A percentile compares a stretch with the other conserved stretches of the same genome.
These are phyloP conservation scores for Tulasnella sp. DNA, from an alignment of 768 basidiomycete species.

Conservation along the genomic window DNA sequence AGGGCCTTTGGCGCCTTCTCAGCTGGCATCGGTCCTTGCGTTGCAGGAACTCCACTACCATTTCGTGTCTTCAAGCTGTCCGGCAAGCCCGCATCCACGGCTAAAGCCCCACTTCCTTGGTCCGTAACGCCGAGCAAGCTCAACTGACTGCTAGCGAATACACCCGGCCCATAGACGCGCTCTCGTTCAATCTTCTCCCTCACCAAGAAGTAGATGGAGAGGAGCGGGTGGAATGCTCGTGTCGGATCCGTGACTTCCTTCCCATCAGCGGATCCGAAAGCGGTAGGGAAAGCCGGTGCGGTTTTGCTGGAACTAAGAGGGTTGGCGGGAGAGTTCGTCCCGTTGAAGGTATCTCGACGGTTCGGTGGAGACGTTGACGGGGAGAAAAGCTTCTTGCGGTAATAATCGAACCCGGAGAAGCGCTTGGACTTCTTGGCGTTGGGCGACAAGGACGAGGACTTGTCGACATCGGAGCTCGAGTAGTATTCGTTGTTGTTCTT, in stretches of 20 bases:
- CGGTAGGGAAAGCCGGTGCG: slow-evolving; percentile 5
- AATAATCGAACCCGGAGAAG: slow-evolving; percentile 93
- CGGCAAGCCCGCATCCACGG: slow-evolving; percentile 11
- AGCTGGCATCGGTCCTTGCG: slow-evolving; percentile 1
- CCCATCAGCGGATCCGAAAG: slow-evolving; percentile 3
- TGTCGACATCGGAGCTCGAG: neutral
- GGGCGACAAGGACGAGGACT: slow-evolving; percentile 30
- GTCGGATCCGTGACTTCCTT: slow-evolving; percentile 58
- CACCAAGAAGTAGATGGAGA: slow-evolving; percentile 94
- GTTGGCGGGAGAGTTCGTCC: slow-evolving; percentile 30
- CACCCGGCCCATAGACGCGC: slow-evolving; percentile 81
- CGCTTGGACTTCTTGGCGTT: slow-evolving; percentile 52
- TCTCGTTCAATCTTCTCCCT: slow-evolving; percentile 94
- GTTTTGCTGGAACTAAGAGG: slow-evolving; percentile 18
- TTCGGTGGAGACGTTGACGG: slow-evolving; percentile 28
- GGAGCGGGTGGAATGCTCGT: slow-evolving; percentile 83
- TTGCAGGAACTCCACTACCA: neutral
- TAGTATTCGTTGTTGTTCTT: neutral
- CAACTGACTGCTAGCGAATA: slow-evolving; percentile 87
- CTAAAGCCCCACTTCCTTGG: slow-evolving; percentile 10
- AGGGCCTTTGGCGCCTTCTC: slow-evolving; percentile 15
- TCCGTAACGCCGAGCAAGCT: slow-evolving; percentile 26
- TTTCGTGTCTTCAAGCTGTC: slow-evolving; percentile 15
- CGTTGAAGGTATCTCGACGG: neutral
- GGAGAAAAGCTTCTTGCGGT: slow-evolving; percentile 76